A percentile compares a stretch with the other conserved stretches of the same genome.
phyloP scores from a whole-genome alignment of 2,329 filamentous ascomycete species.

The Didymella arachidicola region DNA sequence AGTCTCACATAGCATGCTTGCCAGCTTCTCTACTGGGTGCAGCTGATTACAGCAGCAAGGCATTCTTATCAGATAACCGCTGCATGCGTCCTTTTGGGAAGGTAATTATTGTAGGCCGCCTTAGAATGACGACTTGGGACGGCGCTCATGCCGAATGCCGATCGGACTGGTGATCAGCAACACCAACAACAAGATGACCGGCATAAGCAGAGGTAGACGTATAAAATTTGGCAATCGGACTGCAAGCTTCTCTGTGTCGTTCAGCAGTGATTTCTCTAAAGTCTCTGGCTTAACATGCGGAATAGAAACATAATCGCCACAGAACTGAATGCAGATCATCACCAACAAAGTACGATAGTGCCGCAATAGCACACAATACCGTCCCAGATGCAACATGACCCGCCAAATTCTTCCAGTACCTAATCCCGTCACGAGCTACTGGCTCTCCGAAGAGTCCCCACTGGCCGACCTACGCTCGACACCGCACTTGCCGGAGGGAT shows the following conservation, averaged over 20 bases:
- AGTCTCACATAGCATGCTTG: neutral
- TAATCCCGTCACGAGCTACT: constrained; percentile 47
- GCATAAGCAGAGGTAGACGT: neutral
- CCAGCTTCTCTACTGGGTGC: neutral
- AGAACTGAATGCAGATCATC: neutral
- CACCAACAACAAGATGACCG: neutral
- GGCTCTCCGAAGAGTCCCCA: constrained; percentile 44
- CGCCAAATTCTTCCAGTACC: constrained; percentile 40
- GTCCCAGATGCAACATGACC: neutral
- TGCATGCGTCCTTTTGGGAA: constrained; percentile 16
- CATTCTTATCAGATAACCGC: constrained; percentile 13
- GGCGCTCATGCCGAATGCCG: constrained; percentile 17
- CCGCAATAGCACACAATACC: neutral
- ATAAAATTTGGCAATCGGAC: neutral
- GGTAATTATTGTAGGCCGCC: constrained; percentile 15
- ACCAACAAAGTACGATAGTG: neutral
- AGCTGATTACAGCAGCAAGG: neutral
- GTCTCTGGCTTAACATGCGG: neutral
- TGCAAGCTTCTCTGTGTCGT: neutral
- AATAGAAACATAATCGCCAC: neutral
- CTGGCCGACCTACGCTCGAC: constrained; percentile 43
- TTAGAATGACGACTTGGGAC: constrained; percentile 4
- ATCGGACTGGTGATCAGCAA: constrained; percentile 12
- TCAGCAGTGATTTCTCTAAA: neutral
- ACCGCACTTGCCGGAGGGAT: constrained; percentile 32